phyloP scores from a whole-genome alignment of 2,329 filamentous ascomycete genomes.

The Xylariaceae sp. region DNA sequence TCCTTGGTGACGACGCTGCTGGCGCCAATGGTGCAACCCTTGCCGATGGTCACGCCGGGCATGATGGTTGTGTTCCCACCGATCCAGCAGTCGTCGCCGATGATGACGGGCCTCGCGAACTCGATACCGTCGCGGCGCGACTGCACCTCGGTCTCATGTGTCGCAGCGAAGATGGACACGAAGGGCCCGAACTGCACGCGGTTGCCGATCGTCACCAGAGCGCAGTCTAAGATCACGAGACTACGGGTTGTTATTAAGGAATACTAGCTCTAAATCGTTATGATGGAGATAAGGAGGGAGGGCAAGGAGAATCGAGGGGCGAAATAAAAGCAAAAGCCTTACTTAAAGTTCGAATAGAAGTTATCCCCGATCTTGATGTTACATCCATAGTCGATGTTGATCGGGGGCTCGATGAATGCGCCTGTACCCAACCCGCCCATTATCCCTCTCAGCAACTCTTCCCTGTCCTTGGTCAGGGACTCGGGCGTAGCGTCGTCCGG shows the following conservation, averaged over 20 bases:
- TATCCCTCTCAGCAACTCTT: constrained; percentile 56
- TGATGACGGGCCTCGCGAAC: constrained; percentile 54
- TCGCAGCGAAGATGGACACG: constrained; percentile 73
- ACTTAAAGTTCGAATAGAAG: constrained; percentile 70
- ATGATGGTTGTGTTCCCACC: constrained; percentile 58
- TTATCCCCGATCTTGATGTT: constrained; percentile 67
- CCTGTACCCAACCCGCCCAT: constrained; percentile 59
- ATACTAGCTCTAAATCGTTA: background rate
- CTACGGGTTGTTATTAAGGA: constrained; percentile 40
- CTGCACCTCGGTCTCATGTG: constrained; percentile 71
- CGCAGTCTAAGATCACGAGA: constrained; percentile 74
- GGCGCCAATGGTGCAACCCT: constrained; percentile 58
- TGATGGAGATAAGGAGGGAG: constrained; percentile 10
- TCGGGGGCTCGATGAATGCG: constrained; percentile 65
- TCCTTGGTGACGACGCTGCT: constrained; percentile 58
- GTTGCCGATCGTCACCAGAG: constrained; percentile 71
- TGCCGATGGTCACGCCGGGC: constrained; percentile 60
- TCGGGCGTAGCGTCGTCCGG: constrained; percentile 55
- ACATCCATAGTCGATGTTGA: constrained; percentile 70
- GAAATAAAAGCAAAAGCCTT: constrained; percentile 16
- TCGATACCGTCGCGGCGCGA: constrained; percentile 55
- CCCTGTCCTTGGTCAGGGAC: constrained; percentile 46
- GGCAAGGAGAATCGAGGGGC: background rate
- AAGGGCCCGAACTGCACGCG: constrained; percentile 76
- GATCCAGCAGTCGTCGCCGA: constrained; percentile 63